Evolutionary conservation across 164 flowering plant species (phyloP).

Genomic region (Stephania cephalantha): DNA sequence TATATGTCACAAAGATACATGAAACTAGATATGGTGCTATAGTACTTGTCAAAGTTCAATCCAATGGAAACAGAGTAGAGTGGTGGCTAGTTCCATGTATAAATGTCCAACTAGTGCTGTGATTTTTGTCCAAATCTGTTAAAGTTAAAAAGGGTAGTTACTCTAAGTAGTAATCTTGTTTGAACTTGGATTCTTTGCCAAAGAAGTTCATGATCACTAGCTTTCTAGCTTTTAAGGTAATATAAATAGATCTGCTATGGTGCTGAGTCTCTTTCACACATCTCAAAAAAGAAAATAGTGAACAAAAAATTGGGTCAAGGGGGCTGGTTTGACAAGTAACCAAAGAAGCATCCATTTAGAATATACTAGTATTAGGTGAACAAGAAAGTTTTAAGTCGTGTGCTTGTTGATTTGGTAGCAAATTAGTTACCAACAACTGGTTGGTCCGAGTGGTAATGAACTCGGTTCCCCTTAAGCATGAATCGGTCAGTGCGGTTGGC

Average conservation of each 20-base stretch:
- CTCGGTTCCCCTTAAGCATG: too few species aligned
- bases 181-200: background rate
- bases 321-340: constrained; percentile 6
- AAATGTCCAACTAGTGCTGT: background rate
- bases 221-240: background rate
- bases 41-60: background rate
- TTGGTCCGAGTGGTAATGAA: too few species aligned
- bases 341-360: constrained; percentile 1
- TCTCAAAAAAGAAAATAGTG: background rate
- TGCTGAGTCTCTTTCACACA: background rate
- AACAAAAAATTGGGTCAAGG: background rate
- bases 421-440: too few species aligned
- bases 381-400: background rate
- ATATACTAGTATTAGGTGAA: constrained; percentile 3
- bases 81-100: background rate
- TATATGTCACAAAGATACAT: too few species aligned
- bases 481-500: too few species aligned
- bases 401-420: background rate
- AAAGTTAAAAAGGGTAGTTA: background rate
- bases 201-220: background rate
- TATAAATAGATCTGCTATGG: background rate
- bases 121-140: background rate
- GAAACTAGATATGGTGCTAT: background rate
- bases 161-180: background rate
- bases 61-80: background rate